Evolutionary conservation across 1,284 basidiomycete species (phyloP), one percentile per base, ranked within the genome.

Genomic region (Meripilus lineatus): DNA sequence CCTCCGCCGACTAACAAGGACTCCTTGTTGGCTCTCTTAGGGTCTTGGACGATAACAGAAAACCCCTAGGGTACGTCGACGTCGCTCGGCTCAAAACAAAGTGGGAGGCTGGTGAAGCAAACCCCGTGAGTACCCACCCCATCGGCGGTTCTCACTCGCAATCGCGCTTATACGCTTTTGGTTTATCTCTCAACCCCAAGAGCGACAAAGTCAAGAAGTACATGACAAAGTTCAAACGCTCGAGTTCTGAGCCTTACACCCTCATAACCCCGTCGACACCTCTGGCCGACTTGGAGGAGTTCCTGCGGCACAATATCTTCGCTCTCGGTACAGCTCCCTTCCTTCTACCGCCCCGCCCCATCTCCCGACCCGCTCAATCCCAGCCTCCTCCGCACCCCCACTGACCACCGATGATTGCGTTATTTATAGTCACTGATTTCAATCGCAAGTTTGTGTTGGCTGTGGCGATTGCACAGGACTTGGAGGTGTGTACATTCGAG

Each of bases 371-470:
- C n/a, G n/a, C n/a, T n/a, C n/a, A n/a, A n/a, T n/a, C n/a, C n/a
- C n/a, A n/a, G n/a, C n/a, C n/a, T n/a, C n/a, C n/a, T n/a, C n/a
- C n/a, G n/a, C n/a, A n/a, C n/a, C n/a, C n/a, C n/a, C n/a, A n/a
- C n/a, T n/a, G n/a, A n/a, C n/a, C n/a, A n/a, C n/a, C n/a, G n/a
- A n/a, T n/a, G n/a, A n/a, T n/a, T n/a, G n/a, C n/a, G n/a, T n/a
- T 48, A 32, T 24, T 45, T 48, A 2, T 52, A 91, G 90, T 93
- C 22, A 93, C 91, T 5, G 91, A 94, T 61, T 63, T 67, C 35
- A 76, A 77, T 42, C 77, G 90, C 48, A 91, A 92, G 59, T 93
- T 93, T 57, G 89, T 93, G 1, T 72, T 93, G 26, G 91, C 74
- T 0, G 84, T 94, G 0, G 90, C 88, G 1, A 94, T 91, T 11